These are phyloP conservation scores for Pharus latifolius DNA, from an alignment of 176 grass and related monocot genomes.

Conservation along the genomic window DNA sequence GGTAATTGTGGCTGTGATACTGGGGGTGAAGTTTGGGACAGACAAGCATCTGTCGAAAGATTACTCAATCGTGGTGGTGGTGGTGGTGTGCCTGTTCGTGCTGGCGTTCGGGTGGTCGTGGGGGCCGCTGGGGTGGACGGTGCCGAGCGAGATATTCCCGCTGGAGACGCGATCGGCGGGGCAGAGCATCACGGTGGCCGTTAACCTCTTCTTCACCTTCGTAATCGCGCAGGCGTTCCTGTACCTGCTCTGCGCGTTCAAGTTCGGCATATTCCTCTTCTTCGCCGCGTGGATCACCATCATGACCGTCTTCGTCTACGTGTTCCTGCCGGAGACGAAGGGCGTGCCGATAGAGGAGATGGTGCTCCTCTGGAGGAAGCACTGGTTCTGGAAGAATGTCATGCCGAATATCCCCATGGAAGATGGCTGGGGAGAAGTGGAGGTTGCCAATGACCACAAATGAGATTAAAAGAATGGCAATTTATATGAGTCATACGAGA, in stretches of 20 bases:
- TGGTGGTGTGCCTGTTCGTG: conserved; percentile 90
- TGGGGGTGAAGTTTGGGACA: conserved; percentile 49
- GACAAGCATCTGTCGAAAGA: conserved; percentile 62
- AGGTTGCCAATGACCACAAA: not conserved
- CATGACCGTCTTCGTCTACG: conserved; percentile 71
- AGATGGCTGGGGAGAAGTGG: conserved; percentile 19
- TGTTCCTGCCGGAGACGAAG: conserved; percentile 79
- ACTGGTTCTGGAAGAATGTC: conserved; percentile 75
- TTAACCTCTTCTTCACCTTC: conserved; percentile 81
- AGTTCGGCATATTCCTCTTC: conserved; percentile 93
- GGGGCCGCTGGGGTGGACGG: conserved; percentile 85
- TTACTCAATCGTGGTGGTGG: conserved; percentile 63
- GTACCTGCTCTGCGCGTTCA: conserved; percentile 56
- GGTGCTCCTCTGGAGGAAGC: conserved; percentile 73
- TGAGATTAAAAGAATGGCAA: not conserved
- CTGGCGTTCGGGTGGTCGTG: conserved; percentile 87
- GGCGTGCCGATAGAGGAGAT: conserved; percentile 91
- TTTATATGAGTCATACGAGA: too few species aligned
- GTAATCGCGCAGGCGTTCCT: conserved; percentile 74
- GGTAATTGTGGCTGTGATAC: conserved; percentile 71
- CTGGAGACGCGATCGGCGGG: conserved; percentile 83
- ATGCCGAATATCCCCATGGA: conserved; percentile 43
- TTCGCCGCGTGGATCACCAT: conserved; percentile 69
- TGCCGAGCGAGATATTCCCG: conserved; percentile 92
- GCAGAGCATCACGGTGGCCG: conserved; percentile 89